Evolutionary conservation across 139 green algal species (phyloP).

Genomic region (Closterium sp.): DNA sequence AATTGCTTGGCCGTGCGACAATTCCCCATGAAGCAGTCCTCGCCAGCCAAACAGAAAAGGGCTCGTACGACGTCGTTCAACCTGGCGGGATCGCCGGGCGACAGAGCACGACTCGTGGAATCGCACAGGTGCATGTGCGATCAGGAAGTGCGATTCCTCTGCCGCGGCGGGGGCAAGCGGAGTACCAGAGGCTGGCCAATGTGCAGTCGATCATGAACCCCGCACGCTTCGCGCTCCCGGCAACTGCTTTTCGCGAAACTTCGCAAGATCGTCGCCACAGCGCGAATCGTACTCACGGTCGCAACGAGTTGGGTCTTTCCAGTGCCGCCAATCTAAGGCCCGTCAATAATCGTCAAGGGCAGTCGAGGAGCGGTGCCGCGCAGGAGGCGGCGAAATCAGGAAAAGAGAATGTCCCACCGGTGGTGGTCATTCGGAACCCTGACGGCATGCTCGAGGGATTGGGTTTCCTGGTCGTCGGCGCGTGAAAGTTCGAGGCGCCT

Average conservation of each 20-base stretch:
- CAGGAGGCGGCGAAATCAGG: not conserved
- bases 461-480: not conserved
- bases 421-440: not conserved
- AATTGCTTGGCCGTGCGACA: not conserved
- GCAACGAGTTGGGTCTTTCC: not conserved
- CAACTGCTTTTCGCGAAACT: not conserved
- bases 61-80: not conserved
- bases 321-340: not conserved
- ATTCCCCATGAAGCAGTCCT: not conserved
- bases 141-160: not conserved
- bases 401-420: not conserved
- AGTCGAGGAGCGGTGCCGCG: not conserved
- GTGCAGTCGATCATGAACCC: not conserved
- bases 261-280: not conserved
- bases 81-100: not conserved
- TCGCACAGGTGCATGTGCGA: not conserved
- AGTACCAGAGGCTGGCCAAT: not conserved
- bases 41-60: not conserved
- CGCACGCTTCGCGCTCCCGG: not conserved
- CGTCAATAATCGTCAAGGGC: not conserved
- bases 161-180: not conserved
- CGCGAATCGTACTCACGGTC: not conserved
- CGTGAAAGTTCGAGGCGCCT: too few species aligned
- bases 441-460: not conserved
- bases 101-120: not conserved